Base-by-base conservation (phyloP, 805 yeast species). In the Clavispora asparagi region DNA sequence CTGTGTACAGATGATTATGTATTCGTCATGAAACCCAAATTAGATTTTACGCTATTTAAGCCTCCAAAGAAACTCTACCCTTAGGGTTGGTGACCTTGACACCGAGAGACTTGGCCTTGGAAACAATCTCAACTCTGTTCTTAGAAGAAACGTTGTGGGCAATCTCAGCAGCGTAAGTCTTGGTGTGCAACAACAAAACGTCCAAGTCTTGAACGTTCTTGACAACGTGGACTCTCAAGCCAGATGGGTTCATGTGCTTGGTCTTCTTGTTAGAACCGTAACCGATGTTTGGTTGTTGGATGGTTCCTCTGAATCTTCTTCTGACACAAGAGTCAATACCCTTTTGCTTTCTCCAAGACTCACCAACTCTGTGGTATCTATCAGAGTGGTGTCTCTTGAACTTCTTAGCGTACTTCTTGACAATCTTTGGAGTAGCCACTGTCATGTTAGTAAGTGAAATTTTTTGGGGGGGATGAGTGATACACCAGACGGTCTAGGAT, bases 371-470 rank as follows among this genome's bases (percentile, higher is more conserved):
- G 84, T 83, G 85, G 81, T 90, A 92, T 81, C 97, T 89, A 86
- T 94, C 99, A 77, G 97, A 90, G 84, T 94, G 99, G 78, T 92
- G 98, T 83, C 99, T 90, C 92, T 91, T 95, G 87, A 94, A 94
- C 85, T 86, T 87, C 84, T 89, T 89, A 71, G 90, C 74, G 89
- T 91, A 94, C 90, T 94, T 94, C 92, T 94, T 95, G 77, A 92
- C 97, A 79, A 94, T 94, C 92, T 89, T 91, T 80, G 98, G 97
- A 79, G 96, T 89, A 82, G 98, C 96, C 98, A 94, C 74, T 67
- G 59, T 33, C 51, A 42, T 43, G 55, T 56, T 58, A 66, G 64
- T 63, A 62, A 25, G 23, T 25, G 28, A 38, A 4, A 16, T 8
- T 35, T 7, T 41, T 19, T 35, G 6, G 13, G 9, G 23, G 5